A percentile compares a stretch with the other conserved stretches of the same genome.
Evolutionary conservation across 148 eudicot genomes (phyloP).

Genomic region (Fagopyrum homotropicum): DNA sequence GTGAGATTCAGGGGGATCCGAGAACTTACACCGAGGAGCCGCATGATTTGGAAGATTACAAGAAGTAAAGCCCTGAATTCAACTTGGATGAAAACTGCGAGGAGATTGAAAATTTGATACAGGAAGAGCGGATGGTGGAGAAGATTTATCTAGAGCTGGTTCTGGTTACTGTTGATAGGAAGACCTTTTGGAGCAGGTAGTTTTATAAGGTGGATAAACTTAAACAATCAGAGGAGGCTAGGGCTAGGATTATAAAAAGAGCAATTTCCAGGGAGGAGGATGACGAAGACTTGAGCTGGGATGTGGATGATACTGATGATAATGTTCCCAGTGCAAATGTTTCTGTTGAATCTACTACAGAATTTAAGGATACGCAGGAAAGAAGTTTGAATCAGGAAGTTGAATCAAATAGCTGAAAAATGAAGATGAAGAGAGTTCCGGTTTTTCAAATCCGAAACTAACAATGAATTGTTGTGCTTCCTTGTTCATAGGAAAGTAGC

Average conservation of each 20-base stretch:
- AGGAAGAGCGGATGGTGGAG: conserved; percentile 31
- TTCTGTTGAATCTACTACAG: neutral
- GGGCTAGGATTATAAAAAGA: conserved; percentile 54
- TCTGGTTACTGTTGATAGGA: conserved; percentile 35
- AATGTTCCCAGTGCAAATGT: neutral
- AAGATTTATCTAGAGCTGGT: conserved; percentile 30
- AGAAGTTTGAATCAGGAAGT: neutral
- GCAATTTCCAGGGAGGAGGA: conserved; percentile 40
- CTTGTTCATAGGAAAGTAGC: too few species aligned
- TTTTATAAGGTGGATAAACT: conserved; percentile 50
- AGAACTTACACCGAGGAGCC: conserved; percentile 42
- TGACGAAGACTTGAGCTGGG: conserved; percentile 60
- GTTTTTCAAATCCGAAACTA: too few species aligned
- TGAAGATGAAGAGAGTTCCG: too few species aligned
- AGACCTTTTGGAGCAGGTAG: conserved; percentile 52
- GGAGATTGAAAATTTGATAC: conserved; percentile 30
- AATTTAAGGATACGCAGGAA: neutral
- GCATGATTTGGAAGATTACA: conserved; percentile 50
- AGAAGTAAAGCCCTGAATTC: conserved; percentile 49
- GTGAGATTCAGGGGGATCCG: conserved; percentile 32
- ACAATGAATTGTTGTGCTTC: too few species aligned
- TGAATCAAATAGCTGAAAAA: too few species aligned
- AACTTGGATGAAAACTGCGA: conserved; percentile 37
- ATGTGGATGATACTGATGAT: conserved; percentile 34
- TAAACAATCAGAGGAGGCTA: conserved; percentile 42